phyloP scores from a whole-genome alignment of 768 basidiomycete genomes.

The Boletus reticuloceps region DNA sequence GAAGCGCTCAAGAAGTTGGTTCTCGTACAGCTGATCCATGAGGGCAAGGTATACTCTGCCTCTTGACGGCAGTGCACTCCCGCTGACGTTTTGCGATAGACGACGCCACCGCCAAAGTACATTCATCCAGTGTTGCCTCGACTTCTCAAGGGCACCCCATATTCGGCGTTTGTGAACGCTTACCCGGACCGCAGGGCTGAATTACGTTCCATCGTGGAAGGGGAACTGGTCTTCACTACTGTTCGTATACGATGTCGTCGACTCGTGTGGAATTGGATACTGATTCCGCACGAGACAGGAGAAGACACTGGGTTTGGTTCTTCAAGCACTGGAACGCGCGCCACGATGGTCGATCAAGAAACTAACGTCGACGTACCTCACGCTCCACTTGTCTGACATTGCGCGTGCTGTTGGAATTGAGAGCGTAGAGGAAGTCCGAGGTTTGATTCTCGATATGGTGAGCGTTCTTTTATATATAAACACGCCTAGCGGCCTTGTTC shows the following conservation, averaged over 20 bases:
- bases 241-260: conserved; percentile 36
- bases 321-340: conserved; percentile 63
- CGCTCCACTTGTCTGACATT: conserved; percentile 72
- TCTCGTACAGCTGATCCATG: conserved; percentile 73
- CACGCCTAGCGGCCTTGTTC: background rate
- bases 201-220: conserved; percentile 48
- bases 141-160: conserved; percentile 65
- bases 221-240: conserved; percentile 52
- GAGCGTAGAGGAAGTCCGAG: conserved; percentile 52
- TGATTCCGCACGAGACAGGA: conserved; percentile 45
- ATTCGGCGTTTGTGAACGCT: conserved; percentile 57
- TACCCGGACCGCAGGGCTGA: conserved; percentile 57
- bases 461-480: conserved; percentile 7
- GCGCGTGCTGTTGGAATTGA: conserved; percentile 44
- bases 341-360: conserved; percentile 78
- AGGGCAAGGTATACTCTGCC: conserved; percentile 56
- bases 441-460: conserved; percentile 74
- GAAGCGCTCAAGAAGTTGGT: conserved; percentile 85
- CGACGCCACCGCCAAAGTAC: conserved; percentile 67
- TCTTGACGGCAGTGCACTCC: background rate
- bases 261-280: background rate
- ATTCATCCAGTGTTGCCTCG: conserved; percentile 56
- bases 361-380: conserved; percentile 81
- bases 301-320: conserved; percentile 66
- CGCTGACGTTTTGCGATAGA: conserved; percentile 11